Evolutionary conservation across 371 early-diverging fungal species (phyloP), one percentile per base, ranked within the genome.

Genomic region (Syncephalastrum contaminatum): DNA sequence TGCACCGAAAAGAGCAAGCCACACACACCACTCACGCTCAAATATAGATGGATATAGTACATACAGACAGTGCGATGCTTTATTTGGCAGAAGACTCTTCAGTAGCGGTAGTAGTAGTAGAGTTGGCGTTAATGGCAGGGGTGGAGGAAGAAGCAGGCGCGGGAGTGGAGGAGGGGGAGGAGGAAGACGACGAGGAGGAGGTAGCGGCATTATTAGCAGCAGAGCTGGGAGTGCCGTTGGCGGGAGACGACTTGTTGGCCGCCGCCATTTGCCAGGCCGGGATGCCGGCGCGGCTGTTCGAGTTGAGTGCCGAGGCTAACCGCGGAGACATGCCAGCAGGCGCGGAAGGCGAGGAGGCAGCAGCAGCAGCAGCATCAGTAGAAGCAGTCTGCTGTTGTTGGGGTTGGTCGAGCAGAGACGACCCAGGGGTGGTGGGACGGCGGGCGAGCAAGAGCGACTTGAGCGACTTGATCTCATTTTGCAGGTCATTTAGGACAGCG

Each of bases 391-490:
- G 70, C 16, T 60, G 43, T 74, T 41, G 45, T 7, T 19, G 43
- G 20, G 48, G 60, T 36, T 61, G 65, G 7, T 72, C 73, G 49
- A 53, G 36, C 42, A 60, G 42, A 4, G 65, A 42, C 16, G 52
- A 46, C 20, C 53, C 64, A 12, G 71, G 59, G 10, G 36, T 30
- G 36, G 36, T 30, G 47, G 67, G 58, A 43, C 92, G 88, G 39
- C 93, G 85, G 63, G 86, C 93, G 49, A 93, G 62, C 49, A 97
- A 66, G 56, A 97, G 77, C 54, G 88, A 89, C 64, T 95, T 93
- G 45, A 97, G 81, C 15, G 91, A 91, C 64, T 94, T 93, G 76
- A 97, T 84, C 71, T 97, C 98, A 19, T 83, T 81, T 72, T 97
- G 96, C 16, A 97, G 77, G 42, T 96, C 96, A n/a, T 73, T 69